A percentile compares a stretch with the other conserved stretches of the same genome.
These are phyloP conservation scores for Tausonia pullulans DNA, from an alignment of 1,284 basidiomycete species.

Conservation along the genomic window DNA sequence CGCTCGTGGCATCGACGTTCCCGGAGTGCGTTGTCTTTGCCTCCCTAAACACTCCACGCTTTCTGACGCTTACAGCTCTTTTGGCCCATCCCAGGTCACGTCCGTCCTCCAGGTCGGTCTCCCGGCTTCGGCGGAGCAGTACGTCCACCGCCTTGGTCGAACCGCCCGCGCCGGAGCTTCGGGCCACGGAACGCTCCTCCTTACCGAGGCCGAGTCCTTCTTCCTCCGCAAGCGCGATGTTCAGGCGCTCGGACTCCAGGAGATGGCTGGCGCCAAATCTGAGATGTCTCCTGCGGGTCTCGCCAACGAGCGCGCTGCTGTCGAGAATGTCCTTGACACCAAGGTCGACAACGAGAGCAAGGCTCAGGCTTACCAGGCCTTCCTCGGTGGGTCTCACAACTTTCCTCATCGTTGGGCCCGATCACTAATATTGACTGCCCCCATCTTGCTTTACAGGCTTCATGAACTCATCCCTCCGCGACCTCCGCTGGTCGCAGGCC, in stretches of 20 bases:
- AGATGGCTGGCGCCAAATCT: no score
- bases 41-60: neutral
- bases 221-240: slow-evolving; percentile 45
- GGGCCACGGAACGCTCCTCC: slow-evolving; percentile 48
- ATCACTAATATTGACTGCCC: neutral
- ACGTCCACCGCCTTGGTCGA: slow-evolving; percentile 40
- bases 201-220: slow-evolving; percentile 44
- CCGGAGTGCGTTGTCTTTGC: slow-evolving; percentile 30
- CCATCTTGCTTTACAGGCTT: slow-evolving; percentile 44
- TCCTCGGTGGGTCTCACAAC: slow-evolving; percentile 7
- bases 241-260: slow-evolving; percentile 36
- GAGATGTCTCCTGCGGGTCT: no score
- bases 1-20: slow-evolving; percentile 43
- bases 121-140: slow-evolving; percentile 19
- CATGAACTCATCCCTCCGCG: slow-evolving; percentile 42
- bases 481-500: slow-evolving; percentile 37
- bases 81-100: slow-evolving; percentile 24
- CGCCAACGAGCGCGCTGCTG: no score
- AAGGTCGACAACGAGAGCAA: slow-evolving; percentile 26
- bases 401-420: neutral
- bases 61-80: neutral
- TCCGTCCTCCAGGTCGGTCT: slow-evolving; percentile 47
- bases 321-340: no score
- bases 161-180: slow-evolving; percentile 42
- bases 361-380: slow-evolving; percentile 44